Conservation (phyloP, 2,329 filamentous ascomycete genomes). For the Canariomyces notabilis region DNA sequence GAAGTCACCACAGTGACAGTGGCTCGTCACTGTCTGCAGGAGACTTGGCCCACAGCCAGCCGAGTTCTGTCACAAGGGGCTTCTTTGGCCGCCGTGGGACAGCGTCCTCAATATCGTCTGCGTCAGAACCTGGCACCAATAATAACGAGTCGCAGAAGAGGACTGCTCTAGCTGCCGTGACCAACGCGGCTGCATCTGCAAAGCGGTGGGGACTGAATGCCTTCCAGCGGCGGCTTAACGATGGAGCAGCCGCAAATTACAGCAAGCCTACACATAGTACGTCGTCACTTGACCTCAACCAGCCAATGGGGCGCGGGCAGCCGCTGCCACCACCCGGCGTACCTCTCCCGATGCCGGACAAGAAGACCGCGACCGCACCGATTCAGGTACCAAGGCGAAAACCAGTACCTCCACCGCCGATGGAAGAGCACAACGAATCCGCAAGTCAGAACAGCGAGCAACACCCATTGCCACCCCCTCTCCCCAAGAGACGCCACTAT, state of each 20-base stretch:
- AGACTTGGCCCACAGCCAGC: slow-evolving; percentile 19
- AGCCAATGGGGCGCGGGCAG: slow-evolving; percentile 78
- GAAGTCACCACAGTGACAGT: slow-evolving; percentile 28
- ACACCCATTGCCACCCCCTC: slow-evolving; percentile 35
- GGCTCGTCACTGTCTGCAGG: slow-evolving; percentile 20
- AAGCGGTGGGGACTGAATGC: slow-evolving; percentile 57
- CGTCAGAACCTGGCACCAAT: slow-evolving; percentile 11
- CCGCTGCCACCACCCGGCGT: slow-evolving; percentile 76
- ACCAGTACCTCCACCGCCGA: slow-evolving; percentile 44
- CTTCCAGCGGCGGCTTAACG: slow-evolving; percentile 44
- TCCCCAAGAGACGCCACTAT: slow-evolving; percentile 43
- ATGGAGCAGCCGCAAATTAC: slow-evolving; percentile 29
- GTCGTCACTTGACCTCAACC: slow-evolving; percentile 41
- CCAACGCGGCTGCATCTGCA: slow-evolving; percentile 51
- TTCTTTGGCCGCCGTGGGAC: slow-evolving; percentile 25
- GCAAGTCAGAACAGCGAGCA: slow-evolving; percentile 18
- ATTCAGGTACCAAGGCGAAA: slow-evolving; percentile 61
- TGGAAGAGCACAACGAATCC: slow-evolving; percentile 12
- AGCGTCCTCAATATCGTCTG: slow-evolving; percentile 10
- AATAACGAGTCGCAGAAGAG: slow-evolving; percentile 35
- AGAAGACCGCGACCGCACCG: slow-evolving; percentile 52
- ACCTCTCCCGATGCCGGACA: slow-evolving; percentile 67
- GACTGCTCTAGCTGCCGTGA: slow-evolving; percentile 49
- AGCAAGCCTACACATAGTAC: slow-evolving; percentile 16
- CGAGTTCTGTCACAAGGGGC: slow-evolving; percentile 19